These are phyloP conservation scores for Acephala macrosclerotiorum DNA, from an alignment of 2,329 filamentous ascomycete genomes.

Conservation along the genomic window DNA sequence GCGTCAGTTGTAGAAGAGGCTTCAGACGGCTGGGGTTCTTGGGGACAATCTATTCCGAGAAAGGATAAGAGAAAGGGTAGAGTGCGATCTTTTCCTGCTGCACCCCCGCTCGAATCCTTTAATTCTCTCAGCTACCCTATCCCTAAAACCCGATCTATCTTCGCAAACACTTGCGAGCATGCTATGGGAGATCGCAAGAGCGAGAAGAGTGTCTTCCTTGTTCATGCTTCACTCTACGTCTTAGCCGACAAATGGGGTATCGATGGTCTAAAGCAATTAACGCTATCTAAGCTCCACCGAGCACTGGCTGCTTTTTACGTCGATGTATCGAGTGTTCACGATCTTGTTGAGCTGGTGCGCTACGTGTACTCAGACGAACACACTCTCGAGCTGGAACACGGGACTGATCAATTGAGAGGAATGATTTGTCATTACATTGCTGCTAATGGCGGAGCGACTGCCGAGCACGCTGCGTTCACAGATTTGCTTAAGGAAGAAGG, in stretches of 20 bases:
- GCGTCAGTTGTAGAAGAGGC: too few species aligned
- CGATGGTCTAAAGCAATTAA: constrained; percentile 26
- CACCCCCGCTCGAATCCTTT: too few species aligned
- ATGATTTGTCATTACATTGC: constrained; percentile 30
- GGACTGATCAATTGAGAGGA: constrained; percentile 30
- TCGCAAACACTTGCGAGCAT: constrained; percentile 21
- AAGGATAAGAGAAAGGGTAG: too few species aligned
- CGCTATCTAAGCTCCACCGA: constrained; percentile 32
- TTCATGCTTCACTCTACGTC: constrained; percentile 33
- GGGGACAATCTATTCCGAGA: too few species aligned
- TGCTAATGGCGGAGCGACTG: constrained; percentile 25
- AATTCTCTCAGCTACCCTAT: constrained; percentile 31
- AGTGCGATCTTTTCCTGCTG: too few species aligned
- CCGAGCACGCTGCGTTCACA: constrained; percentile 27
- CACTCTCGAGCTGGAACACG: constrained; percentile 29
- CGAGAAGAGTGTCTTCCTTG: constrained; percentile 31
- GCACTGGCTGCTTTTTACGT: constrained; percentile 27
- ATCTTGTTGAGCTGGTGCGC: constrained; percentile 31
- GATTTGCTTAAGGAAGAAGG: constrained; percentile 29
- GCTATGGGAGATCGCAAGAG: constrained; percentile 20
- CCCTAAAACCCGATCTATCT: constrained; percentile 27
- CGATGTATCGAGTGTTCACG: constrained; percentile 18
- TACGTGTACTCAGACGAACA: constrained; percentile 28
- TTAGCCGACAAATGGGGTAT: constrained; percentile 35
- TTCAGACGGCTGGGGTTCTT: too few species aligned